phyloP scores from a whole-genome alignment of 1,139 yeast genomes.

The Pichia sp. region DNA sequence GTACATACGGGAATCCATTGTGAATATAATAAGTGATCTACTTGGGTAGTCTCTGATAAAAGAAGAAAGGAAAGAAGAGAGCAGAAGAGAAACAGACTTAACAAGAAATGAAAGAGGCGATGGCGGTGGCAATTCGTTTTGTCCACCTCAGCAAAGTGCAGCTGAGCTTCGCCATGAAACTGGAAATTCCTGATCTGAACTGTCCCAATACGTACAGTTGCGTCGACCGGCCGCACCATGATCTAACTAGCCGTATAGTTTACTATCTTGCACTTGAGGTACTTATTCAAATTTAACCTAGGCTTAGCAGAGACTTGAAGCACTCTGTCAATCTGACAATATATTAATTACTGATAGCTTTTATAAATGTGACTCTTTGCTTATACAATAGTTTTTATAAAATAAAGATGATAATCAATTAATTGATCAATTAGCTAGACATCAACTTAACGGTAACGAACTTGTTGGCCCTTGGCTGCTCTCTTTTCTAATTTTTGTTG shows the following conservation, averaged over 20 bases:
- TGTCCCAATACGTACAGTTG: too few relatives aligned
- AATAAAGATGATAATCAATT: too few relatives aligned
- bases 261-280: too few relatives aligned
- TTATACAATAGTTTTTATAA: background rate
- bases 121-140: background rate
- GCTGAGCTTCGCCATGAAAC: too few relatives aligned
- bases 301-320: background rate
- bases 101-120: background rate
- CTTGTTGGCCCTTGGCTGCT: conserved; percentile 17
- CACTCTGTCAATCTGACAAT: too few relatives aligned
- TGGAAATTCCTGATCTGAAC: too few relatives aligned
- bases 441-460: conserved; percentile 9
- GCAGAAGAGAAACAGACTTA: conserved; percentile 3
- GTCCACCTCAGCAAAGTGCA: background rate
- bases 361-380: too few relatives aligned
- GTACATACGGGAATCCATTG: conserved; percentile 35
- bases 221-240: background rate
- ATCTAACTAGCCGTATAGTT: too few relatives aligned
- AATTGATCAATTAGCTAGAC: too few relatives aligned
- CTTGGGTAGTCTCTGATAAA: background rate
- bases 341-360: too few relatives aligned
- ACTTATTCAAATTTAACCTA: background rate
- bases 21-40: conserved; percentile 13
- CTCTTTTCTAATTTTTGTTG: conserved; percentile 44
- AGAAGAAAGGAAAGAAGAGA: background rate